Base-by-base conservation (phyloP, 2,329 filamentous ascomycete species). In the Sordariomycetes sp. region DNA sequence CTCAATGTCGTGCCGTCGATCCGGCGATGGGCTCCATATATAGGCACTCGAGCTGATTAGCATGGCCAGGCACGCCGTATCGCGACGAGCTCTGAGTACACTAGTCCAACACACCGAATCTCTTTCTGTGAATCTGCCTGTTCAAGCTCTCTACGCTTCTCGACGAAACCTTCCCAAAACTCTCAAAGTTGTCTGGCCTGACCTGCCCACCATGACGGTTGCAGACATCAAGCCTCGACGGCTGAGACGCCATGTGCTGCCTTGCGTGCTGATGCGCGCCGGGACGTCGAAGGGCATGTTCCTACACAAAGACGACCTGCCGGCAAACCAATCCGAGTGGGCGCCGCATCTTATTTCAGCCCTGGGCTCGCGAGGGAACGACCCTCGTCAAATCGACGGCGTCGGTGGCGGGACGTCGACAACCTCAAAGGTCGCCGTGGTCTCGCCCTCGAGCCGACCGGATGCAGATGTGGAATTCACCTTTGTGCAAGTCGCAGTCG, bases 201-300 rank as follows among this genome's bases (percentile, higher is more conserved):
- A 29, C 6, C 20, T 31, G 14, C 20, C 15, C 35, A 36, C 32
- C 29, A 41, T 39, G 37, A 29, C 29, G 16, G 33, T 21, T 29
- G 17, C 33, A 12, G 21, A 35, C 21, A 15, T 18, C 15, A 14
- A 16, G 15, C 18, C 21, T 12, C 21, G 14, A 18, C 23, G 12
- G n/a, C 14, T 38, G 21, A 37, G 51, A 5, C 44, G 48, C 6
- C 42, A 46, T 20, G 38, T 41, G 8, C 41, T 72, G 3, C 62
- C 62, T 4, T 72, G 72, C 8, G 64, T 72, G 14, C 75, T 77
- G 43, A 78, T 79, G 55, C 66, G 76, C 17, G 74, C 74, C 16
- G 76, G 77, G 5, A 80, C 75, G 6, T 79, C 75, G 4, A 70
- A 75, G 38, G 75, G 70, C 11, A 58, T 80, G 4, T 69, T 80